Conservation (phyloP, 2,329 filamentous ascomycete species). For the Zasmidium citrigriseum region DNA sequence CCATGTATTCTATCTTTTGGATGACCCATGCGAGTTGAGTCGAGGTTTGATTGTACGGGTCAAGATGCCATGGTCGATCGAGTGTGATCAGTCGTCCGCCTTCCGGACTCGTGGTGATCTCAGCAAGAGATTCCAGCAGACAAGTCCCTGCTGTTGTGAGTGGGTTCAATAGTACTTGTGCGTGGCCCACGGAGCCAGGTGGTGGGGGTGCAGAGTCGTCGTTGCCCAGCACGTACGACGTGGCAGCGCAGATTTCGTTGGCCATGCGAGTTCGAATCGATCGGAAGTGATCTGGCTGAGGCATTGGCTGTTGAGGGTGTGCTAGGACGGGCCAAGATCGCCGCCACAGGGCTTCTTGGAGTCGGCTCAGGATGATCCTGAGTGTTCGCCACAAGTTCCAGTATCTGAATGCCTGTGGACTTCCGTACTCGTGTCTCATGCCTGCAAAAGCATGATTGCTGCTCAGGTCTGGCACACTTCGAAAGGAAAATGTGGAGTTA, state of each 20-base stretch:
- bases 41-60: slow-evolving; percentile 7
- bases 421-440: slow-evolving; percentile 13
- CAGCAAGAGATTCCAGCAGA: slow-evolving; percentile 15
- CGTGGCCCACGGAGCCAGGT: slow-evolving; percentile 8
- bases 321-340: slow-evolving; percentile 17
- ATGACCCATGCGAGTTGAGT: slow-evolving; percentile 21
- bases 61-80: slow-evolving; percentile 11
- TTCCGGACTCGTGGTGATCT: slow-evolving; percentile 10
- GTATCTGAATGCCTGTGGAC: slow-evolving; percentile 6
- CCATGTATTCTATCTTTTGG: slow-evolving; percentile 16
- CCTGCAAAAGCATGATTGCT: slow-evolving; percentile 13
- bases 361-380: slow-evolving; percentile 16
- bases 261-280: slow-evolving; percentile 12
- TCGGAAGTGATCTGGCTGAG: slow-evolving; percentile 12
- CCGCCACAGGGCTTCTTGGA: slow-evolving; percentile 19
- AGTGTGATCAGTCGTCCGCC: slow-evolving; percentile 14
- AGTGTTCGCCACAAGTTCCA: slow-evolving; percentile 21
- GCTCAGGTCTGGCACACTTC: slow-evolving; percentile 6
- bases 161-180: slow-evolving; percentile 9
- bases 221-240: slow-evolving; percentile 12
- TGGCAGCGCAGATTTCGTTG: slow-evolving; percentile 18
- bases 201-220: slow-evolving; percentile 5
- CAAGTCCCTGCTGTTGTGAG: slow-evolving; percentile 17
- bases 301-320: neutral
- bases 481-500: slow-evolving; percentile 12